Evolutionary conservation across 805 yeast species (phyloP), one percentile per base, ranked within the genome.

Genomic region (Metschnikowia corniflorae): DNA sequence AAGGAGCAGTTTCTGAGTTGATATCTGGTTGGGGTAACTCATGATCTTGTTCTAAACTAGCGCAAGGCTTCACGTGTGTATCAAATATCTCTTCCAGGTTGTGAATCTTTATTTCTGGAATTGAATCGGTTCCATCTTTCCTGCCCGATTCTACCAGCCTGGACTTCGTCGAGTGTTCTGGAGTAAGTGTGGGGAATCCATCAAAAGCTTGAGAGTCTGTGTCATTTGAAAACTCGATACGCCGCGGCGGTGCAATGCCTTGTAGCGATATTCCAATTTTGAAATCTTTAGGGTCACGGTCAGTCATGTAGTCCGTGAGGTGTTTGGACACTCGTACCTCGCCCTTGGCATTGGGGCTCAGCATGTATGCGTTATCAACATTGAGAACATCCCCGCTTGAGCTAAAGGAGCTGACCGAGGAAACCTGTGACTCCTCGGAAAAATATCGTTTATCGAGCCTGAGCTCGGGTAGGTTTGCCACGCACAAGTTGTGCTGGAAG

Each of bases 321-420:
- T 35, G 34, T 26, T 43, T 44, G 4, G 46, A 39, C 7, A 42
- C 32, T 15, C 38, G 27, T 4, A 42, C 43, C 12, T 44, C 41
- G 7, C 43, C 45, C 14, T 22, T 35, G 5, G 41, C 34, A 29
- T 42, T 39, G 5, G 48, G 46, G 16, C 42, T 39, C 42, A 35
- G 44, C 46, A 43, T 43, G 21, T 33, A 43, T 9, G 43, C 40
- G 14, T 42, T 36, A 12, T 25, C 32, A 16, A 37, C 31, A 15
- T 34, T 35, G 16, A 46, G 37, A 17, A 57, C 44, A 28, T 63
- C 69, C 2, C 63, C 65, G 13, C 58, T 46, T 1, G 68, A 56
- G 40, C 65, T 61, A 38, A 62, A 59, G 1, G 65, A 57, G 40
- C 68, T 61, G 9, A 64, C 60, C 0, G 70, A 60, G 5, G 69